Base-by-base conservation (phyloP, 2,329 filamentous ascomycete species). In the Fusarium haematococcum region DNA sequence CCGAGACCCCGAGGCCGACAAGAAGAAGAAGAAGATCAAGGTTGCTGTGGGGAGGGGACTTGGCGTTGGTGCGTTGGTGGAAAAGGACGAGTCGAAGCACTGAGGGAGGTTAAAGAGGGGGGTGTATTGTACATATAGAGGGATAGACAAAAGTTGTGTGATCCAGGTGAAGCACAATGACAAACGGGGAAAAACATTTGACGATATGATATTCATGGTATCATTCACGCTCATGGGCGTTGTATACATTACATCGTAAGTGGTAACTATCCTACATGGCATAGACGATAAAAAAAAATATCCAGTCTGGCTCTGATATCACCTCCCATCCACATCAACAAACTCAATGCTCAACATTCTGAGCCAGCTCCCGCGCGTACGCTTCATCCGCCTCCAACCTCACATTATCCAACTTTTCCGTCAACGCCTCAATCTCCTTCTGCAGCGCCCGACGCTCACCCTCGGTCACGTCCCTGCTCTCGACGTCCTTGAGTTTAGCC, bases 1-100 rank as follows among this genome's bases (percentile, higher is more conserved):
- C n/a, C 80, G 83, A 68, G 86, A 87, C 56, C 86, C 85, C 14
- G 78, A 81, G 67, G 80, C 76, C 16, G 77, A 68, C 58, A 83
- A 80, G 65, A 81, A 79, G 33, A 83, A 81, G 60, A 87, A 89
- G 62, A 94, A 93, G 91, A 88, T 93, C 74, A 95, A 94, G 85
- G 94, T 97, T 70, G 95, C 95, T 85, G 93, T 98, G 60, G 95
- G 95, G 18, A 87, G 95, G 78, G 89, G 88, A 1, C 81, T 97
- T 59, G 95, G 95, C 2, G 95, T 98, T 0, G 93, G 92, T 3
- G 92, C 93, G 75, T 83, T 95, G 79, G 92, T 95, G 25, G 93
- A 95, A 86, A 91, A 90, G 85, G 90, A 90, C 72, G 92, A 93
- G 83, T 88, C 76, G 23, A 81, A 83, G 77, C 69, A 80, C 13